phyloP scores from a whole-genome alignment of 164 flowering plant species.

The Umbilicus rupestris region DNA sequence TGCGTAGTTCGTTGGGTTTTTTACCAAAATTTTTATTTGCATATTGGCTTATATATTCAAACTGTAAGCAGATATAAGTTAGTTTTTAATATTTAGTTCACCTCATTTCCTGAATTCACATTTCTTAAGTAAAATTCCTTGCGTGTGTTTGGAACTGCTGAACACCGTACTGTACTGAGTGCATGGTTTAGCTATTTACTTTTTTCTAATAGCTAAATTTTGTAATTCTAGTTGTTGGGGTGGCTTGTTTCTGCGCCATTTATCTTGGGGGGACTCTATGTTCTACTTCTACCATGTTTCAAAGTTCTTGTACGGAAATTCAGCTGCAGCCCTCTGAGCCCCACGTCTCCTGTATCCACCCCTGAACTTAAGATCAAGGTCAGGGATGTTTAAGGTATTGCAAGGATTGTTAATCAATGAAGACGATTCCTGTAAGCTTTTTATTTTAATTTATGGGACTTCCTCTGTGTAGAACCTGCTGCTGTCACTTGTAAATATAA shows the following conservation, averaged over 20 bases:
- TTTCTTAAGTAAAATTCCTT: neutral
- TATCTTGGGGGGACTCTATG: neutral
- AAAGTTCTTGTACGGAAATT: slow-evolving; percentile 1
- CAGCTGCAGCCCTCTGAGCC: slow-evolving; percentile 1
- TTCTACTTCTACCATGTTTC: slow-evolving; percentile 7
- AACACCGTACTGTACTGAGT: neutral
- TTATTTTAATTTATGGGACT: too few relatives aligned
- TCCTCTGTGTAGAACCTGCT: too few relatives aligned
- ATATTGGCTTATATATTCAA: neutral
- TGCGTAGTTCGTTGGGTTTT: neutral
- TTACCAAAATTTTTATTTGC: too few relatives aligned
- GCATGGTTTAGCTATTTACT: neutral
- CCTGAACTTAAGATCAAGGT: slow-evolving; percentile 2
- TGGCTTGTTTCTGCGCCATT: slow-evolving; percentile 4
- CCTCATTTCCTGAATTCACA: neutral
- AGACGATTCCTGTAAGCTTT: neutral
- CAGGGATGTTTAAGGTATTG: neutral
- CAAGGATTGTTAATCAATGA: neutral
- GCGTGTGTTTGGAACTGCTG: neutral
- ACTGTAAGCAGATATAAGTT: neutral
- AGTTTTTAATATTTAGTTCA: neutral
- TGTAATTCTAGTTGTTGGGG: slow-evolving; percentile 2
- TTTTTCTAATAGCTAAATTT: neutral
- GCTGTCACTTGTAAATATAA: too few relatives aligned
- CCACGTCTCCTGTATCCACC: neutral